Conservation (phyloP, 2,329 filamentous ascomycete species). For the Herpotrichia juniperi region DNA sequence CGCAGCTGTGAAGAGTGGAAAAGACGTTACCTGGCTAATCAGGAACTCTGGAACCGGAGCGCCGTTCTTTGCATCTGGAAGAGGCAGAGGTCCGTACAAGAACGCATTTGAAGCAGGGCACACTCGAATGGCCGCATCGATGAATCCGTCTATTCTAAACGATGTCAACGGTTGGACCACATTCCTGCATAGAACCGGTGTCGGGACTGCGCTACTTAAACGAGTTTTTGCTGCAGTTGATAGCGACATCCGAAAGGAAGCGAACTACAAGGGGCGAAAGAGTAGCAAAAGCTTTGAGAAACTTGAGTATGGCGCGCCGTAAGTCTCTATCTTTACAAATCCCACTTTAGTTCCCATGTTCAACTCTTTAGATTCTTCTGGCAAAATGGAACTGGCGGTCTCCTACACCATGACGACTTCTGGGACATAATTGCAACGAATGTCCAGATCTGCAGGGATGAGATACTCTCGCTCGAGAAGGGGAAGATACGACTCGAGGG, state of each 20-base stretch:
- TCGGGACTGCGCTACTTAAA: constrained; percentile 12
- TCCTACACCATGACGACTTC: constrained; percentile 30
- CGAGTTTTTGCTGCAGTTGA: constrained; percentile 10
- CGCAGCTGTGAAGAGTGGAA: constrained; percentile 37
- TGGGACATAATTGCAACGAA: constrained; percentile 26
- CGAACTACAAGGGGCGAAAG: constrained; percentile 20
- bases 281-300: constrained; percentile 22
- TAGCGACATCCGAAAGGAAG: constrained; percentile 3
- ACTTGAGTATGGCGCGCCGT: constrained; percentile 19
- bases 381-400: constrained; percentile 29
- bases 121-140: constrained; percentile 10
- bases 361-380: constrained; percentile 14
- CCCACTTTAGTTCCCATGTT: background rate
- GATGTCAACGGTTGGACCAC: constrained; percentile 14
- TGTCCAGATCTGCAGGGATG: constrained; percentile 27
- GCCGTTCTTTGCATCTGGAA: background rate
- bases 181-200: constrained; percentile 17
- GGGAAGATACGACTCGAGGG: background rate
- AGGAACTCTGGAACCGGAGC: constrained; percentile 15
- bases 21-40: constrained; percentile 45
- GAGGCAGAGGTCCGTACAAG: background rate
- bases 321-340: constrained; percentile 1
- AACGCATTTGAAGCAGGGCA: constrained; percentile 10
- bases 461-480: background rate
- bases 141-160: constrained; percentile 15